Conservation (phyloP, 805 yeast species). For the Soucietia sequanensis region DNA sequence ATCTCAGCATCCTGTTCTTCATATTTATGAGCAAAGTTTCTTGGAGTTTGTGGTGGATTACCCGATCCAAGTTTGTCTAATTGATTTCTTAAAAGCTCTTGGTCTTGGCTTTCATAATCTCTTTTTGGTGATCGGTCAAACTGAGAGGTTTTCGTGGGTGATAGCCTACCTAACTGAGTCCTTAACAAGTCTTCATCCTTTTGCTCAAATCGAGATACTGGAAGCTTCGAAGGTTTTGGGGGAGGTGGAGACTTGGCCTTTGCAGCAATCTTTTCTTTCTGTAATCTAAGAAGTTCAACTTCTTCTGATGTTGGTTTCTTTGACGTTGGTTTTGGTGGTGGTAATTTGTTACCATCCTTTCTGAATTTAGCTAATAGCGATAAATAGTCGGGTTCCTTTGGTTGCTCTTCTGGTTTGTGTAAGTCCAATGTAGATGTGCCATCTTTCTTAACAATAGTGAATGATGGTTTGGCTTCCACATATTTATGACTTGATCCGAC, state of each 20-base stretch:
- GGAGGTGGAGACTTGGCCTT: background rate
- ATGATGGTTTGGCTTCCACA: constrained; percentile 10
- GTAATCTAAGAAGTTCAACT: background rate
- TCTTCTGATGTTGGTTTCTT: background rate
- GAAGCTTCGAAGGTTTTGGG: too few relatives aligned
- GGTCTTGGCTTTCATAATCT: constrained; percentile 7
- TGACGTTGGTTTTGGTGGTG: constrained; percentile 9
- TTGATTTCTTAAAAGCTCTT: constrained; percentile 4
- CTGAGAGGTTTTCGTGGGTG: constrained; percentile 1
- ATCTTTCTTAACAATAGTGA: constrained; percentile 8
- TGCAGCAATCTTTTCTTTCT: background rate
- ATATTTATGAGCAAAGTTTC: constrained; percentile 13
- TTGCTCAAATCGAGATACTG: background rate
- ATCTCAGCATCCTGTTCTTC: constrained; percentile 20
- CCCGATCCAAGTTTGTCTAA: constrained; percentile 5
- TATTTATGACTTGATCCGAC: constrained; percentile 1
- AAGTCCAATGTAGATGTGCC: background rate
- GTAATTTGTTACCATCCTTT: background rate
- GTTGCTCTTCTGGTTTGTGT: background rate
- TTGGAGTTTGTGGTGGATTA: background rate
- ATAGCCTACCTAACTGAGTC: constrained; percentile 1
- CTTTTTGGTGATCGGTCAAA: background rate
- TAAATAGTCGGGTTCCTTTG: background rate
- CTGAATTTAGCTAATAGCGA: background rate
- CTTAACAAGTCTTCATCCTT: background rate